phyloP scores from a whole-genome alignment of 2,329 filamentous ascomycete species.

The Fusarium coffeatum region DNA sequence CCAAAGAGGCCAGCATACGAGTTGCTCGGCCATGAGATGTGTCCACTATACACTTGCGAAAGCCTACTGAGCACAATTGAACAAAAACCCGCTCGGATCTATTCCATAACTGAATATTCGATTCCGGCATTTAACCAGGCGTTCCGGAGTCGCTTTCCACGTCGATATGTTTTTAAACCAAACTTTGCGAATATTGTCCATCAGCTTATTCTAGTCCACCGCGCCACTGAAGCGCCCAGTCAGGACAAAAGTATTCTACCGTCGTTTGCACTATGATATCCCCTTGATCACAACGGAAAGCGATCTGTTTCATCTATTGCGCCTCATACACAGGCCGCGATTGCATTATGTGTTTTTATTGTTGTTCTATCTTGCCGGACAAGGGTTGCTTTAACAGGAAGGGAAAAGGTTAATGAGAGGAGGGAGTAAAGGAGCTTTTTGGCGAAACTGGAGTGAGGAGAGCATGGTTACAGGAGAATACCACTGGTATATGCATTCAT shows the following conservation, averaged over 20 bases:
- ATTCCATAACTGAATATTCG: slow-evolving; percentile 19
- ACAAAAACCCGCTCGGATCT: not conserved
- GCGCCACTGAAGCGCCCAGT: not conserved
- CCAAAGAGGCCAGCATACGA: slow-evolving; percentile 40
- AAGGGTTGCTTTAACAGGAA: slow-evolving; percentile 16
- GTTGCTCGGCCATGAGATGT: slow-evolving; percentile 20
- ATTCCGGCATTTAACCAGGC: not conserved
- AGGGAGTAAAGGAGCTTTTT: slow-evolving; percentile 29
- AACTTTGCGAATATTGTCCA: not conserved
- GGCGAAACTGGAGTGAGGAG: slow-evolving; percentile 19
- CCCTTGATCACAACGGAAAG: slow-evolving; percentile 36
- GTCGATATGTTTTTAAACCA: slow-evolving; percentile 4
- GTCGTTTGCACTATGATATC: slow-evolving; percentile 42
- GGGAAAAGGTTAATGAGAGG: slow-evolving; percentile 6
- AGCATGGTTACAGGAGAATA: slow-evolving; percentile 18
- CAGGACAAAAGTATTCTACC: slow-evolving; percentile 16
- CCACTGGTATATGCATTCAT: slow-evolving; percentile 12
- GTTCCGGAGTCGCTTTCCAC: slow-evolving; percentile 3
- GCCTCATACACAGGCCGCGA: slow-evolving; percentile 2
- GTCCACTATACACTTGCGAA: not conserved
- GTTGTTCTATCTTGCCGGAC: slow-evolving; percentile 9
- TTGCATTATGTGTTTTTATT: slow-evolving; percentile 14
- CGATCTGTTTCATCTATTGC: slow-evolving; percentile 27
- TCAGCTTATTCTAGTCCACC: slow-evolving; percentile 10
- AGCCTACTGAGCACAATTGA: not conserved